Evolutionary conservation across 1,139 yeast species (phyloP), one percentile per base, ranked within the genome.

Genomic region (Saccharomyces uvarum): DNA sequence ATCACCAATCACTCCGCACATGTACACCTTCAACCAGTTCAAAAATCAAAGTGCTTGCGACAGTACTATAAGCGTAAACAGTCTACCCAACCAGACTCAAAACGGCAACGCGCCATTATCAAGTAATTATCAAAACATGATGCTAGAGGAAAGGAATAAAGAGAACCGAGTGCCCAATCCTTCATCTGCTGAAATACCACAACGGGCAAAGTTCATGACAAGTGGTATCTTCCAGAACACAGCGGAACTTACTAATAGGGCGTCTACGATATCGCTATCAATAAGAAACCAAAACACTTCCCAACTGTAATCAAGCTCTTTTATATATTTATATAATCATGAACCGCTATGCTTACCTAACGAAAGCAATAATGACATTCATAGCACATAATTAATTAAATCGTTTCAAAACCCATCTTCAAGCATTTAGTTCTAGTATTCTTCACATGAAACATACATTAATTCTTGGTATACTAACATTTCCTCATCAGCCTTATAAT

Each of bases 1-100:
- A n/a, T 64, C 67, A 11, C 67, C 67, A 28, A 56, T 64, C 31
- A 64, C 67, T 6, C 67, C 67, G 8, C 63, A 62, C 32, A 57
- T 63, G 59, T 62, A 61, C 56, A 57, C 64, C 14, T 63, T 63
- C 50, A 58, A 59, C 16, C 64, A 60, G 24, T 57, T 58, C 54
- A 59, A 54, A n/a, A 60, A 62, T 31, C 58, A 57, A 33, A 63
- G 66, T 44, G 62, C 63, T 13, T 59, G 66, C 54, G 63, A 63
- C 19, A 63, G 66, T 53, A 55, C 65, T 14, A 24, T 62, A 16
- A 64, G 68, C 54, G 64, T 64, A 49, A 62, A 61, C 49, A 63
- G 66, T 53, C 56, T 61, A 29, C 57, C 63, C 29, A 57, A 57
- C 44, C 56, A 58, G 49, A 56, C 41, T 41, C 49, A 48, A 38